phyloP scores from a whole-genome alignment of 306 rosid species.

The Vachellia collinsii region DNA sequence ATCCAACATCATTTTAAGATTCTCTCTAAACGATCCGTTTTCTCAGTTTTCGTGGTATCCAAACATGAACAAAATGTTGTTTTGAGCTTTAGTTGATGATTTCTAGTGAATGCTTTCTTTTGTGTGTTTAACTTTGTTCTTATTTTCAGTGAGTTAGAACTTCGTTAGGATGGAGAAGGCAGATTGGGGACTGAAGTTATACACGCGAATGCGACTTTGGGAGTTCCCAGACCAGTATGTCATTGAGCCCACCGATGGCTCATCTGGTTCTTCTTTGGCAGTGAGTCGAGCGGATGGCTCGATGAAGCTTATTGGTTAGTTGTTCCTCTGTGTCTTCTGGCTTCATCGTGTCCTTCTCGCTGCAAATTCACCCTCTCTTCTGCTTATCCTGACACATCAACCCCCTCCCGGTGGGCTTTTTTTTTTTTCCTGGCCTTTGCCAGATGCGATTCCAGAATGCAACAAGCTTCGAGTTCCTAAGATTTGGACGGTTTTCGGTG shows the following conservation, averaged over 20 bases:
- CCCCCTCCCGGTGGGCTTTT: not conserved
- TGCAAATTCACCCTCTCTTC: not conserved
- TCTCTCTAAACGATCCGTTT: not conserved
- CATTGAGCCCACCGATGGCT: conserved; percentile 80
- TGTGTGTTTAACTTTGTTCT: not conserved
- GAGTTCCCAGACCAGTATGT: conserved; percentile 79
- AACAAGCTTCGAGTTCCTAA: conserved; percentile 67
- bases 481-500: conserved; percentile 68
- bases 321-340: conserved; percentile 6
- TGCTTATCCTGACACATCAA: not conserved
- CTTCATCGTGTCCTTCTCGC: not conserved
- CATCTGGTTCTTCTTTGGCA: conserved; percentile 58
- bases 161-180: conserved; percentile 66
- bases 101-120: not conserved
- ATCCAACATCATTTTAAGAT: not conserved
- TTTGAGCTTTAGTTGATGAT: not conserved
- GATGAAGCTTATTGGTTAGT: conserved; percentile 65
- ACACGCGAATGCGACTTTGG: conserved; percentile 75
- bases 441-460: conserved; percentile 74
- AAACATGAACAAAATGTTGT: not conserved
- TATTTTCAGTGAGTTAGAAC: conserved; percentile 33
- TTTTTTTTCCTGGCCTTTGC: not conserved
- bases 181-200: conserved; percentile 65
- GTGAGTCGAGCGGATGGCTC: conserved; percentile 72
- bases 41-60: not conserved